These are phyloP conservation scores for Poa pratensis DNA, from an alignment of 176 grass and related monocot species.

Conservation along the genomic window DNA sequence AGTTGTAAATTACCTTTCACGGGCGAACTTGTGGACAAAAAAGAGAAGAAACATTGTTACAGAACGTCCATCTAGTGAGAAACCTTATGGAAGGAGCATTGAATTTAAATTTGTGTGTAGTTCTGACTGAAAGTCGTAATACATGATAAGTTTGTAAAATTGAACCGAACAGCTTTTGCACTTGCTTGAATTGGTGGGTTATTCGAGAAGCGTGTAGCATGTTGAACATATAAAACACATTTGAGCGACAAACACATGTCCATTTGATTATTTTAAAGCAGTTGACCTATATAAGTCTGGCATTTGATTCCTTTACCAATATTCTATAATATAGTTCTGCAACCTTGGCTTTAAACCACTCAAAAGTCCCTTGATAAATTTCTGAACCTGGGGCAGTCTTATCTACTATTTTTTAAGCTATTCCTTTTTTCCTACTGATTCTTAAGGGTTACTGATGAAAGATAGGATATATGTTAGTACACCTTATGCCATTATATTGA, in stretches of 20 bases:
- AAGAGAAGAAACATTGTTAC: slow-evolving; percentile 1
- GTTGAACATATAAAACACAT: neutral
- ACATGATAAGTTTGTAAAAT: neutral
- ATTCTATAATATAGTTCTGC: neutral
- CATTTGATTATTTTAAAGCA: slow-evolving; percentile 12
- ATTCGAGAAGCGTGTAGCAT: neutral
- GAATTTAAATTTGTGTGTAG: neutral
- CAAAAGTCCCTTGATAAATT: slow-evolving; percentile 9
- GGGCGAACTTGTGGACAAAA: neutral
- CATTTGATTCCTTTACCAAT: slow-evolving; percentile 34
- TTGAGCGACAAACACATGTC: neutral
- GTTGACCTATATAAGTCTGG: slow-evolving; percentile 2
- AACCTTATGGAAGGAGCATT: neutral
- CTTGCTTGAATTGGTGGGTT: neutral
- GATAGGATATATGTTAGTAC: neutral
- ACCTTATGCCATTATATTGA: slow-evolving; percentile 31
- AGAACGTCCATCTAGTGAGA: neutral
- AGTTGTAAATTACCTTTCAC: neutral
- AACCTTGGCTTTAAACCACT: neutral
- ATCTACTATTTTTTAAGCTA: neutral
- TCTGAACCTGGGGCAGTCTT: slow-evolving; percentile 24
- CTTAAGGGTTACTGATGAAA: slow-evolving; percentile 20
- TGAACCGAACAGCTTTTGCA: neutral
- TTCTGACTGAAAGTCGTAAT: neutral
- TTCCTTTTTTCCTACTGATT: neutral